A percentile compares a stretch with the other conserved stretches of the same genome.
phyloP scores from a whole-genome alignment of 2,329 filamentous ascomycete genomes.

The Lachnellula arida region DNA sequence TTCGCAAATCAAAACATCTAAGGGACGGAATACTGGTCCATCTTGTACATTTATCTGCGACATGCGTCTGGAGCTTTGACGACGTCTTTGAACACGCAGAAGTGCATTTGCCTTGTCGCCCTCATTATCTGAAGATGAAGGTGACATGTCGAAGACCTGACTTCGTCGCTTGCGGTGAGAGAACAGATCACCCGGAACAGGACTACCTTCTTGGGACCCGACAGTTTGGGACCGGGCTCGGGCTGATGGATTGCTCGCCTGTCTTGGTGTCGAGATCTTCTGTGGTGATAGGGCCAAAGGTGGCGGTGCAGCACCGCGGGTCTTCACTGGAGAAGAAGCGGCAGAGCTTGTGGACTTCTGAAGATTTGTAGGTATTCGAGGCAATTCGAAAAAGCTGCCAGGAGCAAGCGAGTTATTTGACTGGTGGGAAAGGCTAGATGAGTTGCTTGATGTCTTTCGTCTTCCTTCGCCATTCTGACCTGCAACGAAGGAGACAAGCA shows the following conservation, averaged over 20 bases:
- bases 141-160: constrained; percentile 93
- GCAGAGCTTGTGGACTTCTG: constrained; percentile 55
- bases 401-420: constrained; percentile 66
- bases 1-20: constrained; percentile 95
- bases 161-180: constrained; percentile 85
- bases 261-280: constrained; percentile 58
- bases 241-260: constrained; percentile 56
- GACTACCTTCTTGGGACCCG: constrained; percentile 87
- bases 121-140: constrained; percentile 96
- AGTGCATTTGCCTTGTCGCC: constrained; percentile 87
- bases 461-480: constrained; percentile 72
- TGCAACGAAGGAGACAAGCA: constrained; percentile 95
- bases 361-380: constrained; percentile 55
- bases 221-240: constrained; percentile 86
- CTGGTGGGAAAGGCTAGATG: constrained; percentile 77
- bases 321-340: constrained; percentile 53
- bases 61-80: constrained; percentile 91
- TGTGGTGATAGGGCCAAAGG: constrained; percentile 56
- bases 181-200: constrained; percentile 59
- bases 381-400: constrained; percentile 65
- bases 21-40: constrained; percentile 78
- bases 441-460: constrained; percentile 87
- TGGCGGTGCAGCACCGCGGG: constrained; percentile 41
- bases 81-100: constrained; percentile 83
- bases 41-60: constrained; percentile 86